Percentiles rank a stretch among this genome's conserved stretches.
Evolutionary conservation across 2,329 filamentous ascomycete species (phyloP).

Genomic region (Hirsutella thompsonii): DNA sequence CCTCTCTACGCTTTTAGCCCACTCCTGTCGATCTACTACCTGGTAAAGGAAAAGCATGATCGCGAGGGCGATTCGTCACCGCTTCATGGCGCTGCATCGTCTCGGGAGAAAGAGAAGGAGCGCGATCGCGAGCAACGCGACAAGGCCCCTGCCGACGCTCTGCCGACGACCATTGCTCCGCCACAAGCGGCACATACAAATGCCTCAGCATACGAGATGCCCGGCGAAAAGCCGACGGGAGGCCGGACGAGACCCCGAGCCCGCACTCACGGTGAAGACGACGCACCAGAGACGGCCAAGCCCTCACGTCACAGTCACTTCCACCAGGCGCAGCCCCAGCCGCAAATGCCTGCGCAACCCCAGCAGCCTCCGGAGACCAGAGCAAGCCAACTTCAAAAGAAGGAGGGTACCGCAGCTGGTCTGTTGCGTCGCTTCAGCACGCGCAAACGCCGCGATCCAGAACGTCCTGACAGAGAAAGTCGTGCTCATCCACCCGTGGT

Average conservation of each 20-base stretch:
- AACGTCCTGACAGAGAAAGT: conserved; percentile 42
- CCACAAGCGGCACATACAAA: conserved; percentile 89
- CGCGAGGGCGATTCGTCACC: conserved; percentile 42
- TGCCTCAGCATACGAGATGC: conserved; percentile 69
- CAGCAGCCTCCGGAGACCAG: conserved; percentile 40
- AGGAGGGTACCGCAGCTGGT: conserved; percentile 77
- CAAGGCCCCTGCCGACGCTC: conserved; percentile 16
- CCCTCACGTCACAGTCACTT: conserved; percentile 4
- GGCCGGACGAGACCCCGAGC: conserved; percentile 74
- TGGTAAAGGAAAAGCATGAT: conserved; percentile 90
- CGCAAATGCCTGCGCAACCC: conserved; percentile 4
- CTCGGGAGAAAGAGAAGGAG: conserved; percentile 15
- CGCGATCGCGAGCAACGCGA: conserved; percentile 20
- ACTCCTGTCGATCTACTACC: conserved; percentile 84
- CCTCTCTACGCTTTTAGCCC: conserved; percentile 90
- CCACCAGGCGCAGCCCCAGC: not conserved
- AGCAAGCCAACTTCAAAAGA: conserved; percentile 52
- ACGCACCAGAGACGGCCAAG: conserved; percentile 50
- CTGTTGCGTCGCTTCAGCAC: conserved; percentile 86
- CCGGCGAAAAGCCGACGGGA: conserved; percentile 76
- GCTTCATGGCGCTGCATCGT: conserved; percentile 35
- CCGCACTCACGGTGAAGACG: conserved; percentile 89
- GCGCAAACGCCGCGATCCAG: conserved; percentile 57
- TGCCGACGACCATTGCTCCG: conserved; percentile 61
- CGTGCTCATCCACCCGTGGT: conserved; percentile 60